These are phyloP conservation scores for Vaccinium vitisidaea DNA, from an alignment of 148 eudicot species.

Conservation along the genomic window DNA sequence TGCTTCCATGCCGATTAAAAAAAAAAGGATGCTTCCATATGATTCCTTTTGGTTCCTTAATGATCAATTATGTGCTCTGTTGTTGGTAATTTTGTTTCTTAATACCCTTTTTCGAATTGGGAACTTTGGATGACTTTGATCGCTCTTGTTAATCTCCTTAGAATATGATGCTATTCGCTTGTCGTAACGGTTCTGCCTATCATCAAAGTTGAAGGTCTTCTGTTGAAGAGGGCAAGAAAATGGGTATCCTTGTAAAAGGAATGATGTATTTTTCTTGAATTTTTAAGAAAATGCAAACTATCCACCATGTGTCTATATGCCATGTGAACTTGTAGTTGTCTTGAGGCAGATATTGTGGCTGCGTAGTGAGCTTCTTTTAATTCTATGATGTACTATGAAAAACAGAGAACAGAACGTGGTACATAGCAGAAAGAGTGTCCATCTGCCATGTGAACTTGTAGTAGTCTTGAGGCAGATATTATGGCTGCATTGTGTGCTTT, in stretches of 20 bases:
- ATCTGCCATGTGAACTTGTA: neutral
- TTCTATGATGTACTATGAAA: neutral
- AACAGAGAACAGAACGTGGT: neutral
- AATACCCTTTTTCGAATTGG: neutral
- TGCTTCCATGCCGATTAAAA: neutral
- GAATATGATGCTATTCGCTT: slow-evolving; percentile 5
- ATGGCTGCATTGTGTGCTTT: neutral
- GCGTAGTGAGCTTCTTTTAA: neutral
- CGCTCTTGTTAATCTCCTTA: neutral
- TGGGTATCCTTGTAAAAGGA: neutral
- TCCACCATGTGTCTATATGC: neutral
- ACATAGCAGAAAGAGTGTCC: neutral
- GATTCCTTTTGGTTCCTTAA: neutral
- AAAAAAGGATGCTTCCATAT: neutral
- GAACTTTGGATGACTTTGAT: neutral
- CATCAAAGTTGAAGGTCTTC: neutral
- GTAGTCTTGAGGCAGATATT: neutral
- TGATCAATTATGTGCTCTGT: neutral
- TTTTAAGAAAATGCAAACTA: neutral
- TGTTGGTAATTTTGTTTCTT: neutral
- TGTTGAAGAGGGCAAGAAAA: neutral
- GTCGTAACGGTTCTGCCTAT: neutral
- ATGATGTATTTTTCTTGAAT: neutral
- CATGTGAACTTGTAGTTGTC: neutral
- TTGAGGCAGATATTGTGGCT: neutral